These are phyloP conservation scores for Auriscalpium vulgare DNA, from an alignment of 768 basidiomycete species.

Conservation along the genomic window DNA sequence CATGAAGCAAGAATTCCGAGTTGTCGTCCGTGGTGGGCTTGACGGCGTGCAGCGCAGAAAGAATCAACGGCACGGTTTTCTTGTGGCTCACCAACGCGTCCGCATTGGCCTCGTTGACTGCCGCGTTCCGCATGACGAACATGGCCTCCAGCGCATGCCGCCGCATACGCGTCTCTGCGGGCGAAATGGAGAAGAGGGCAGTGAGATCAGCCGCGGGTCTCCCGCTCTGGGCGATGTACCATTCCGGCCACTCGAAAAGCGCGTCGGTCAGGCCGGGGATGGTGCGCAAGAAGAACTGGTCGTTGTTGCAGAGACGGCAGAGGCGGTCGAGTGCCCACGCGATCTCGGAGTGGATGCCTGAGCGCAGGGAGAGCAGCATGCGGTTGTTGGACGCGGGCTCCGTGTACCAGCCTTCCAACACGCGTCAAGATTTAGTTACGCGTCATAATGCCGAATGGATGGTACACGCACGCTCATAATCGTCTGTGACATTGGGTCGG, in stretches of 20 bases:
- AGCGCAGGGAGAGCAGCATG: slow-evolving; percentile 84
- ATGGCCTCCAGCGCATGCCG: slow-evolving; percentile 81
- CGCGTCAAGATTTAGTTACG: slow-evolving; percentile 1
- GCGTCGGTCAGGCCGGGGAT: slow-evolving; percentile 79
- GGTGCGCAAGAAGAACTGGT: slow-evolving; percentile 61
- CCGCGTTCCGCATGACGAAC: slow-evolving; percentile 79
- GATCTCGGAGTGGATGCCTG: slow-evolving; percentile 74
- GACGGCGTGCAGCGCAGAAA: slow-evolving; percentile 57
- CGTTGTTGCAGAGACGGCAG: slow-evolving; percentile 71
- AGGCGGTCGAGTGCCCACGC: slow-evolving; percentile 88
- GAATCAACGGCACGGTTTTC: slow-evolving; percentile 57
- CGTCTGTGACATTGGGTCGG: slow-evolving; percentile 43
- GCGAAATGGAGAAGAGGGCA: slow-evolving; percentile 48
- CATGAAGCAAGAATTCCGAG: slow-evolving; percentile 62
- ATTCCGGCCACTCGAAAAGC: slow-evolving; percentile 83
- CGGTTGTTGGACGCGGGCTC: slow-evolving; percentile 73
- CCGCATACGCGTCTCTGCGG: slow-evolving; percentile 43
- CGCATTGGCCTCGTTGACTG: slow-evolving; percentile 62
- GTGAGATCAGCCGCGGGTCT: slow-evolving; percentile 1
- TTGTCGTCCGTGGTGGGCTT: slow-evolving; percentile 57
- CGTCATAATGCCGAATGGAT: background rate
- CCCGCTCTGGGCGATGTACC: slow-evolving; percentile 47
- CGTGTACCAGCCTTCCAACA: slow-evolving; percentile 71
- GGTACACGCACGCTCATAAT: slow-evolving; percentile 57
- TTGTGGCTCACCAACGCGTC: slow-evolving; percentile 49